Evolutionary conservation across 768 basidiomycete genomes (phyloP).

Genomic region (Agaricus subrufescens): DNA sequence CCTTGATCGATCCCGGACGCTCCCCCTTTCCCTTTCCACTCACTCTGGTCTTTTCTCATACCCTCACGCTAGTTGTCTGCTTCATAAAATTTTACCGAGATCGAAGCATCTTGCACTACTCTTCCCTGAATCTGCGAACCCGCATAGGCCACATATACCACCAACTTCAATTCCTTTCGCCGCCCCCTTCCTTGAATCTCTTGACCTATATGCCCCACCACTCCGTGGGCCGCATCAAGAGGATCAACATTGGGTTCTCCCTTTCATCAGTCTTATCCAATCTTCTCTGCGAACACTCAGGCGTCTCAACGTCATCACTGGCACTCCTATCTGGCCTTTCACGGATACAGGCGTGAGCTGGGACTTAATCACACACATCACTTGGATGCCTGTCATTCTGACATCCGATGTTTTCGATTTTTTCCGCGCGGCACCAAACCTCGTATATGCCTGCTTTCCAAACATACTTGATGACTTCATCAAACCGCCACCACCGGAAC

Average conservation of each 20-base stretch:
- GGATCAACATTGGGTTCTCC: neutral
- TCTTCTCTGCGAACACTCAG: conserved; percentile 1
- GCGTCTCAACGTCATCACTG: neutral
- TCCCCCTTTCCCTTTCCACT: conserved; percentile 4
- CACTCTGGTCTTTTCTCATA: conserved; percentile 1
- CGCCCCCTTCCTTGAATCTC: conserved; percentile 2
- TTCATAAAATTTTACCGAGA: neutral
- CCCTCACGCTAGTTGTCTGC: neutral
- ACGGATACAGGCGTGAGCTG: neutral
- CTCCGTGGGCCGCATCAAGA: neutral
- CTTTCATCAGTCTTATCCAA: conserved; percentile 4
- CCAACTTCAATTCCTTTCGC: neutral
- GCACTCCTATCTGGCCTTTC: neutral
- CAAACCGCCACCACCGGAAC: neutral
- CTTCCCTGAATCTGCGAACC: neutral
- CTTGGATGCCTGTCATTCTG: conserved; percentile 2
- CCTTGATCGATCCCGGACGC: neutral
- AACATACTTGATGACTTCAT: neutral
- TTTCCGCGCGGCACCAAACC: conserved; percentile 7
- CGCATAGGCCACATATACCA: neutral
- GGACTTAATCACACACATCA: conserved; percentile 8
- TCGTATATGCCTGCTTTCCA: conserved; percentile 8
- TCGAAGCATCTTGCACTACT: conserved; percentile 1
- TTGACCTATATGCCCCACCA: conserved; percentile 2
- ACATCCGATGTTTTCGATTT: neutral